Evolutionary conservation across 1,284 basidiomycete species (phyloP), one percentile per base, ranked within the genome.

Genomic region (Marasmius tenuissimus): DNA sequence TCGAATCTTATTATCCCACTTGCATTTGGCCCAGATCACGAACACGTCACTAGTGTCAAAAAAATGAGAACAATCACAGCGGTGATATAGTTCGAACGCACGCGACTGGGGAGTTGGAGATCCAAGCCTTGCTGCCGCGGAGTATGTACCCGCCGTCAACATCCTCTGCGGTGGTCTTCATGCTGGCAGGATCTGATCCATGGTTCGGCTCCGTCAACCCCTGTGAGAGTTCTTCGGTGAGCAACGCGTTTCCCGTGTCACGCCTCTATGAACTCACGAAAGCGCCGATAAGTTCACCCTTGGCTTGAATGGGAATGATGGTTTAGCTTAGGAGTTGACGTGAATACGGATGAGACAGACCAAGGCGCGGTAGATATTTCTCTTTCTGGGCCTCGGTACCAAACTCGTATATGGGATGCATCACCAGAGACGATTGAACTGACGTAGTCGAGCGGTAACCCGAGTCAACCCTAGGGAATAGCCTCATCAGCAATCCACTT

Each of bases 201-300:
- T 98, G 96, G 70, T 98, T 96, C 0, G 97, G 94, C 77, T 98
- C 97, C 1, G 96, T 98, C 40, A 98, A 78, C 18, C 96, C 95
- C 92, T 93, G 62, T 20, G 54, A 47, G 49, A 60, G n/a, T 50
- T 34, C 12, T 52, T 53, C 12, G 37, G 14, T 18, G 16, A 47
- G 14, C 38, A 33, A 34, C 4, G 37, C 33, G 9, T 27, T 5
- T 33, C 10, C 47, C 48, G n/a, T 16, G 16, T 6, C 45, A 47
- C 14, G 34, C n/a, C 5, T 54, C 37, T 20, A 10, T 37, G 12
- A 16, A 81, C 90, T 62, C 69, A 95, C 95, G 72, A 99, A 99
- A 72, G 95, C 97, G 22, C 97, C 97, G 59, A 97, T 78, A 37
- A 96, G 75, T 71, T 97, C 93, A 55, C 94, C 96, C 69, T 86